Evolutionary conservation across 2,329 filamentous ascomycete genomes (phyloP), one percentile per base, ranked within the genome.

Genomic region (Macrophomina pseudophaseolina): DNA sequence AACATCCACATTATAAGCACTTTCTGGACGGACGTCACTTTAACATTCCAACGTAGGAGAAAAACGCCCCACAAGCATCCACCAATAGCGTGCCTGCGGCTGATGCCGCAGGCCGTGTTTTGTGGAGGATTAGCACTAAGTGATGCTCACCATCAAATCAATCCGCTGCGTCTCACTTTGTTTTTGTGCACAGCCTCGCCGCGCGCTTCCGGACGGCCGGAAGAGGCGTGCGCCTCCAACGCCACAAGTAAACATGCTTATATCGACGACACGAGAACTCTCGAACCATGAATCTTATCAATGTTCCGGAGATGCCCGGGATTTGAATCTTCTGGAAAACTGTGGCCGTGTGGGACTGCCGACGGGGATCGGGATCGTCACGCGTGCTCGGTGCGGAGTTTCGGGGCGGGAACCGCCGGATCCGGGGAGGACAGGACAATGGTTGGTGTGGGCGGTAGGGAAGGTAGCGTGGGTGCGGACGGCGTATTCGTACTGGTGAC

Each of bases 101-200:
- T 14, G 40, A 14, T 44, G 9, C 42, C 42, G 42, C 42, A 14
- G 42, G 16, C 42, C 42, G 11, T 44, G 11, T n/a, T 14, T 16
- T 18, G 42, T n/a, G 4, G 16, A 44, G 5, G 42, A 38, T 38
- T 23, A 23, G 2, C 35, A 38, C 1, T 1, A 7, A 38, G 35
- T 38, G 35, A 4, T 4, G 35, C 35, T 38, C 11, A 4, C 35
- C 35, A 38, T 8, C 52, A 12, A 18, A 18, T 53, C 28, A 44
- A 23, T 38, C 16, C 14, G n/a, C 12, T 23, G 33, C 28, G 23
- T 5, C 8, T 16, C 0, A 11, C 32, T 6, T 33, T 4, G 35
- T 7, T 23, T 35, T 33, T 53, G 38, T 38, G 52, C 52, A 54
- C 52, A 54, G 52, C 52, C 52, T 54, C 52, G 23, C 52, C 33